Conservation (phyloP, 768 basidiomycete species). For the Lentinus tigrinus region DNA sequence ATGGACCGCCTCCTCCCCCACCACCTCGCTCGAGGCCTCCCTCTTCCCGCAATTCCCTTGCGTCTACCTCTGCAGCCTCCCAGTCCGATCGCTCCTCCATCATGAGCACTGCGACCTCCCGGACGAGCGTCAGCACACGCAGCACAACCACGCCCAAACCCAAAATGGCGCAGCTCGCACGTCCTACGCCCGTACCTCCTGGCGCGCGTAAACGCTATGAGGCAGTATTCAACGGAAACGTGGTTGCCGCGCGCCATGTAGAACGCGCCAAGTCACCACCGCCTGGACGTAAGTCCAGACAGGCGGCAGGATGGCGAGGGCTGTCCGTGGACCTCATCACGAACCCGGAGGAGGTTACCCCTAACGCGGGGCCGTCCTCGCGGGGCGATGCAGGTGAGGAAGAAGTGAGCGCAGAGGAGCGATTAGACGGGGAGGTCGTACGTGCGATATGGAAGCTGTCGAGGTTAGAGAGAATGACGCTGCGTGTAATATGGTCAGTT, state of each 20-base stretch:
- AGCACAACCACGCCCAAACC: conserved; percentile 24
- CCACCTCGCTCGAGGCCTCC: conserved; percentile 27
- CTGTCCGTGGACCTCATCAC: conserved; percentile 67
- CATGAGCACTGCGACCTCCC: conserved; percentile 41
- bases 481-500: conserved; percentile 70
- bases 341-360: conserved; percentile 30
- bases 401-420: conserved; percentile 43
- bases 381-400: conserved; percentile 32
- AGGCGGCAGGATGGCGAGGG: conserved; percentile 74
- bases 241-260: conserved; percentile 46
- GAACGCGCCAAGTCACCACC: conserved; percentile 17
- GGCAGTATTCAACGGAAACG: conserved; percentile 59
- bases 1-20: conserved; percentile 24
- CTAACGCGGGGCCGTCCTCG: not conserved
- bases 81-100: conserved; percentile 66
- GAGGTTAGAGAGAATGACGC: conserved; percentile 47
- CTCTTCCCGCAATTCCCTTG: conserved; percentile 37
- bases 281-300: conserved; percentile 43
- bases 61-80: conserved; percentile 23
- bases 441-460: conserved; percentile 64
- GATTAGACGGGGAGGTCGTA: conserved; percentile 55
- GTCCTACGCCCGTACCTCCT: conserved; percentile 68
- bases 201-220: conserved; percentile 68
- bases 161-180: conserved; percentile 34
- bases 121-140: conserved; percentile 34